A percentile compares a stretch with the other conserved stretches of the same genome.
phyloP scores from a whole-genome alignment of 305 asterid genomes.

The Plantago rigida region DNA sequence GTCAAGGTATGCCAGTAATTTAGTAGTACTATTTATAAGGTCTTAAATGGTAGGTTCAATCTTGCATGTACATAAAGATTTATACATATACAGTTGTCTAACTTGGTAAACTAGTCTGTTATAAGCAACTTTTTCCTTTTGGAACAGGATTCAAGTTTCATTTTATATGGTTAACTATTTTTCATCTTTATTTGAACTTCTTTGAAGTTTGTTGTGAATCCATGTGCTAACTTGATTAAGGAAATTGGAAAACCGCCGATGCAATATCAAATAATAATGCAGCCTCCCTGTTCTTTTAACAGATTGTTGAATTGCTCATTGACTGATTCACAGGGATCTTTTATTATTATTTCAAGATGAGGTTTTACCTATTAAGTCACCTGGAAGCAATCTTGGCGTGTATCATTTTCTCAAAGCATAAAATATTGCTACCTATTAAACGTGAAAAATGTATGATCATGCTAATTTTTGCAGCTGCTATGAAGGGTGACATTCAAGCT shows the following conservation, averaged over 20 bases:
- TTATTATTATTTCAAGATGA: too few relatives aligned
- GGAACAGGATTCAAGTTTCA: not conserved
- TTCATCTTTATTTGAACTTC: not conserved
- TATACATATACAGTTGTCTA: too few relatives aligned
- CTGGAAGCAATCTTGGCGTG: not conserved
- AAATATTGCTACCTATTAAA: too few relatives aligned
- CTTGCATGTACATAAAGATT: too few relatives aligned
- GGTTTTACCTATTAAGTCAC: too few relatives aligned
- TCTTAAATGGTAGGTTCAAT: too few relatives aligned
- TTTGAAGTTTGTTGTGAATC: not conserved
- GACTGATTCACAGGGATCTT: not conserved
- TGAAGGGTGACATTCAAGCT: slow-evolving; percentile 89
- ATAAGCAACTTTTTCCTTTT: not conserved
- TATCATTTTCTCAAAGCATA: not conserved
- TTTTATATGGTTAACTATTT: not conserved
- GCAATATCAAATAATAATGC: too few relatives aligned
- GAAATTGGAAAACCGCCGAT: too few relatives aligned
- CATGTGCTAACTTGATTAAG: too few relatives aligned
- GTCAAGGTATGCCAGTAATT: slow-evolving; percentile 50
- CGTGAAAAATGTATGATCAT: not conserved
- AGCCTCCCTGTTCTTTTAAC: too few relatives aligned
- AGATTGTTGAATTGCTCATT: too few relatives aligned
- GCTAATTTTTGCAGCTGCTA: slow-evolving; percentile 24
- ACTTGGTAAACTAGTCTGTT: not conserved
- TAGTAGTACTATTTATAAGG: too few relatives aligned